Base-by-base conservation (phyloP, 1,284 basidiomycete genomes). In the Schizophyllum commune region DNA sequence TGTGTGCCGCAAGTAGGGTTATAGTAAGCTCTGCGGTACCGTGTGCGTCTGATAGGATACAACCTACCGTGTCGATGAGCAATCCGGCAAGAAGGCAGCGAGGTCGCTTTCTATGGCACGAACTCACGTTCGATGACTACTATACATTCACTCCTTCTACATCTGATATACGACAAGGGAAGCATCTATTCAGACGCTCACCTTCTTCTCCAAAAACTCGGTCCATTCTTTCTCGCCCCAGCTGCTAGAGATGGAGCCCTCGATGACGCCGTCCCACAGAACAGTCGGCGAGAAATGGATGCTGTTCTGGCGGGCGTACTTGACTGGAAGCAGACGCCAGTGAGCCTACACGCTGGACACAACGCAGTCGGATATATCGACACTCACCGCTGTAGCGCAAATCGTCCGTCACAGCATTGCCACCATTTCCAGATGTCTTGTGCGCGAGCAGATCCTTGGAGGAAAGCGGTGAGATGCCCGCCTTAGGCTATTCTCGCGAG, bases 211-310 rank as follows among this genome's bases (percentile, higher is more conserved):
- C 27, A 98, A 77, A 75, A 92, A 98, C 62, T 89, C 84, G 34
- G 76, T 79, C 96, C 96, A 98, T 68, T 98, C 92, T 57, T 82
- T 81, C 69, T 88, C 82, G 5, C 83, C 87, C 88, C 92, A 98
- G 9, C 86, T 84, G 66, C 91, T 94, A 3, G 89, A 92, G 55
- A 97, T 82, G 63, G 91, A 86, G 56, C 78, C 82, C 20, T 86
- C 91, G 61, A 94, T 73, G 34, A 98, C 76, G 6, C 96, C 96
- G 69, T 95, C 89, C 84, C 89, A 92, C 2, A 94, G 75, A 0
- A 84, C 89, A 8, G 94, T 94, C 1, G 95, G 94, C 33, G 94
- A 96, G 58, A 96, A 92, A 68, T 97, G 95, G 59, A 97, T 86
- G 5, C 91, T 81, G 66, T 97, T 97, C 79, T 97, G 95, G 64